These are phyloP conservation scores for Linanthus parryae DNA, from an alignment of 148 eudicot species.

Conservation along the genomic window DNA sequence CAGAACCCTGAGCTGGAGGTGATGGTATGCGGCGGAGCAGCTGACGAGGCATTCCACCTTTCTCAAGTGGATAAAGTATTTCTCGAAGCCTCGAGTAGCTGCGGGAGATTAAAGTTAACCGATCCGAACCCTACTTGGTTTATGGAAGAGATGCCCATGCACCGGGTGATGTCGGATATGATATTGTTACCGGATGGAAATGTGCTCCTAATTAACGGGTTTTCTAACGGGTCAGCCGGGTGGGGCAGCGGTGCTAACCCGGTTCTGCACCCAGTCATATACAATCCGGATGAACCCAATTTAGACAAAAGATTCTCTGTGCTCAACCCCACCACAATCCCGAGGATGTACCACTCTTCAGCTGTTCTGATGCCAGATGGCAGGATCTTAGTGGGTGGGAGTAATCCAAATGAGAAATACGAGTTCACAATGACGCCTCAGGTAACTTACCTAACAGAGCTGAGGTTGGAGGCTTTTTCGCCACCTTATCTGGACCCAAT, in stretches of 20 bases:
- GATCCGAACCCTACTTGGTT: slow-evolving; percentile 38
- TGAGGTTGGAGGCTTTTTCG: slow-evolving; percentile 45
- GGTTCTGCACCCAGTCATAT: slow-evolving; percentile 37
- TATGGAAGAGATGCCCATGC: slow-evolving; percentile 57
- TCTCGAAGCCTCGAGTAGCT: slow-evolving; percentile 26
- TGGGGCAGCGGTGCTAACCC: slow-evolving; percentile 33
- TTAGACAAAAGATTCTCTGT: slow-evolving; percentile 28
- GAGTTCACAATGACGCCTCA: slow-evolving; percentile 20
- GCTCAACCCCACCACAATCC: slow-evolving; percentile 30
- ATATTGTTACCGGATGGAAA: slow-evolving; percentile 51
- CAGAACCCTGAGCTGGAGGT: slow-evolving; percentile 32
- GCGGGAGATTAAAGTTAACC: slow-evolving; percentile 58
- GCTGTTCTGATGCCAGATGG: slow-evolving; percentile 60
- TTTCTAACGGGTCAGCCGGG: slow-evolving; percentile 40
- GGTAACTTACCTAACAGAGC: slow-evolving; percentile 53
- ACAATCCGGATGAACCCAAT: slow-evolving; percentile 26
- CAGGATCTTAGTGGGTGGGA: slow-evolving; percentile 43
- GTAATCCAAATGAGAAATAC: slow-evolving; percentile 48
- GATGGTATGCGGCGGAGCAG: slow-evolving; percentile 64
- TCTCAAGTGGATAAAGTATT: slow-evolving; percentile 24
- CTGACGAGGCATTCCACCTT: slow-evolving; percentile 30
- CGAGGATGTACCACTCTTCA: slow-evolving; percentile 64
- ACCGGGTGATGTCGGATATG: slow-evolving; percentile 51
- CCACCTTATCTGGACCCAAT: slow-evolving; percentile 29
- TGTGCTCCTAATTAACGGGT: slow-evolving; percentile 51